Evolutionary conservation across 2,329 filamentous ascomycete genomes (phyloP).

Genomic region (Cytospora piceae): DNA sequence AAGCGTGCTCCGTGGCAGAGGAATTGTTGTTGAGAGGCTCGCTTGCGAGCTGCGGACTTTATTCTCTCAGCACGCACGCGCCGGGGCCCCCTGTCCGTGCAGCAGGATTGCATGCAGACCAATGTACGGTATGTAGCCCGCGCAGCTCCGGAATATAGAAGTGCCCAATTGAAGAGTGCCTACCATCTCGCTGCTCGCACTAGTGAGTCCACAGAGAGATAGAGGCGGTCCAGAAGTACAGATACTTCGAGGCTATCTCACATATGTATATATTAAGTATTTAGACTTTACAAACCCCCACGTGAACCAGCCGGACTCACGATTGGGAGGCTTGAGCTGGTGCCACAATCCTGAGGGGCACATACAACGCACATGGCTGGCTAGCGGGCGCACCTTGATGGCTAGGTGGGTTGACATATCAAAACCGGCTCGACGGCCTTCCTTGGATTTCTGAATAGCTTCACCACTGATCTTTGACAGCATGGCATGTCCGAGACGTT

Average conservation of each 20-base stretch:
- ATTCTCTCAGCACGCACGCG: constrained; percentile 20
- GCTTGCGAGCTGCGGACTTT: neutral
- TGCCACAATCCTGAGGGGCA: neutral
- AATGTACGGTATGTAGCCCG: constrained; percentile 1
- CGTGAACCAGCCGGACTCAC: constrained; percentile 8
- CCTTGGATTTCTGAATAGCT: constrained; percentile 19
- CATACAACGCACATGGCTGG: neutral
- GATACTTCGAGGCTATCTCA: constrained; percentile 13
- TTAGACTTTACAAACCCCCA: constrained; percentile 5
- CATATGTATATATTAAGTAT: too few relatives aligned
- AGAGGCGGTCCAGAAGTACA: constrained; percentile 13
- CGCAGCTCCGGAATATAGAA: constrained; percentile 18
- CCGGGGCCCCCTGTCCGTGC: constrained; percentile 17
- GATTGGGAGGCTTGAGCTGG: constrained; percentile 11
- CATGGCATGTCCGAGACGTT: constrained; percentile 10
- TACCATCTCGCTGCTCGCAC: neutral
- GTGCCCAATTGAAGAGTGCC: constrained; percentile 13
- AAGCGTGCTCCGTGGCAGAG: neutral
- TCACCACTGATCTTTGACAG: constrained; percentile 10
- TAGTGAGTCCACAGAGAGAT: neutral
- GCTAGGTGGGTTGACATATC: neutral
- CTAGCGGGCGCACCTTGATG: constrained; percentile 15
- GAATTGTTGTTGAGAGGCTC: neutral
- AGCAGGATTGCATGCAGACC: constrained; percentile 23
- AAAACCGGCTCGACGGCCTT: constrained; percentile 19